These are phyloP conservation scores for Serendipita sp. DNA, from an alignment of 768 basidiomycete species.

Conservation along the genomic window DNA sequence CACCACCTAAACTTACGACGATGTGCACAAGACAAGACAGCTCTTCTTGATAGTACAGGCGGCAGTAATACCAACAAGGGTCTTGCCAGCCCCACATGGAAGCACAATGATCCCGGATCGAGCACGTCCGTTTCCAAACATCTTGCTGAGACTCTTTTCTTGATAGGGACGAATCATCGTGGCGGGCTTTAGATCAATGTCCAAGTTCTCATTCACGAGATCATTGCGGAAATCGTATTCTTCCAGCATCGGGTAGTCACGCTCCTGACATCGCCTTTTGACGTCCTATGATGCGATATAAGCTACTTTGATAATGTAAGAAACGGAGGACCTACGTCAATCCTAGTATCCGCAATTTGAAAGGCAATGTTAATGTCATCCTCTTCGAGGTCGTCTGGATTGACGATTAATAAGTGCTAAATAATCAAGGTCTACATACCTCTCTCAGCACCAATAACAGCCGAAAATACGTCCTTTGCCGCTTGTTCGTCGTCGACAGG, in stretches of 20 bases:
- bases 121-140: conserved; percentile 99
- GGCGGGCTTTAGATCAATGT: conserved; percentile 95
- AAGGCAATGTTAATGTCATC: conserved; percentile 97
- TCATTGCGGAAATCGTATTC: conserved; percentile 99
- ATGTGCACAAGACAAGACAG: conserved; percentile 91
- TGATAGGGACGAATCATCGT: conserved; percentile 97
- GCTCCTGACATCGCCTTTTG: conserved; percentile 89
- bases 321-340: conserved; percentile 45
- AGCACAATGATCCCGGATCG: conserved; percentile 96
- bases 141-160: conserved; percentile 95
- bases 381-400: conserved; percentile 83
- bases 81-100: conserved; percentile 97
- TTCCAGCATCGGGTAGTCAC: conserved; percentile 95
- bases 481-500: conserved; percentile 11
- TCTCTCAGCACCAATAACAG: conserved; percentile 86
- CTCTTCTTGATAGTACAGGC: conserved; percentile 99
- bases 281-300: conserved; percentile 46
- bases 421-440: conserved; percentile 27
- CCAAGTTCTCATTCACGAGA: conserved; percentile 86
- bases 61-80: conserved; percentile 96
- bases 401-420: background rate
- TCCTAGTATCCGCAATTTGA: conserved; percentile 84
- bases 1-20: conserved; percentile 49
- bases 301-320: background rate
- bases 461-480: conserved; percentile 54